Conservation (phyloP, 2,329 filamentous ascomycete species). For the Cryphonectria naterciae region DNA sequence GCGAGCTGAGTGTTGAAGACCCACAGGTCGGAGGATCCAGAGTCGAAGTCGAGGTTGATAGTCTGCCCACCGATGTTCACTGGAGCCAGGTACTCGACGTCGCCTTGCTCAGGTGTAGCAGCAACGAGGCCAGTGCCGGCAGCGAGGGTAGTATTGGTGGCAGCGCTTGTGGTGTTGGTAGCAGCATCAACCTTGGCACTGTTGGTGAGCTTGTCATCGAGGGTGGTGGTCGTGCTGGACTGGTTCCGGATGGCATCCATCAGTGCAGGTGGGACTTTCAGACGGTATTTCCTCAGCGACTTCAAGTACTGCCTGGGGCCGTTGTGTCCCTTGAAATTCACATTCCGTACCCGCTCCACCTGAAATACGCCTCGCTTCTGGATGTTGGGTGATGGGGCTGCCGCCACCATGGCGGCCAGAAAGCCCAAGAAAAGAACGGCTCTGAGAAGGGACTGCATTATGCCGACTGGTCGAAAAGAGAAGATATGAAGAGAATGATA, state of each 20-base stretch:
- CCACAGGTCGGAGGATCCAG: constrained; percentile 78
- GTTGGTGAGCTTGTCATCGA: constrained; percentile 26
- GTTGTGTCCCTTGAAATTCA: constrained; percentile 57
- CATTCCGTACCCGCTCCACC: constrained; percentile 60
- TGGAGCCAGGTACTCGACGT: constrained; percentile 71
- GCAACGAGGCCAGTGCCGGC: constrained; percentile 60
- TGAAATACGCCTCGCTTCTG: constrained; percentile 62
- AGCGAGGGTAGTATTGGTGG: constrained; percentile 35
- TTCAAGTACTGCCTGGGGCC: constrained; percentile 66
- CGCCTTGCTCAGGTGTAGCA: constrained; percentile 66
- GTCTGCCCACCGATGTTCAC: constrained; percentile 72
- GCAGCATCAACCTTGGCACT: constrained; percentile 17
- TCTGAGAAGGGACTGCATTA: constrained; percentile 35
- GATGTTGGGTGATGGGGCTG: constrained; percentile 46
- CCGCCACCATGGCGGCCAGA: constrained; percentile 50
- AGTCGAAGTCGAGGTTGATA: constrained; percentile 73
- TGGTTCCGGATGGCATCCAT: constrained; percentile 41
- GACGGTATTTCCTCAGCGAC: constrained; percentile 70
- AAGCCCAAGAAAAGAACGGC: constrained; percentile 49
- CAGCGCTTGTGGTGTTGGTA: constrained; percentile 23
- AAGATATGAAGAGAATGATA: constrained; percentile 10
- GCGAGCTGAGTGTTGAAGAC: constrained; percentile 68
- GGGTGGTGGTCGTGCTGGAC: constrained; percentile 28
- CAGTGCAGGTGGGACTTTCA: constrained; percentile 51
- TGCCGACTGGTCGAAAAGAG: constrained; percentile 20